phyloP scores from a whole-genome alignment of 331 rosid species.

The Rhamnella rubrinervis region DNA sequence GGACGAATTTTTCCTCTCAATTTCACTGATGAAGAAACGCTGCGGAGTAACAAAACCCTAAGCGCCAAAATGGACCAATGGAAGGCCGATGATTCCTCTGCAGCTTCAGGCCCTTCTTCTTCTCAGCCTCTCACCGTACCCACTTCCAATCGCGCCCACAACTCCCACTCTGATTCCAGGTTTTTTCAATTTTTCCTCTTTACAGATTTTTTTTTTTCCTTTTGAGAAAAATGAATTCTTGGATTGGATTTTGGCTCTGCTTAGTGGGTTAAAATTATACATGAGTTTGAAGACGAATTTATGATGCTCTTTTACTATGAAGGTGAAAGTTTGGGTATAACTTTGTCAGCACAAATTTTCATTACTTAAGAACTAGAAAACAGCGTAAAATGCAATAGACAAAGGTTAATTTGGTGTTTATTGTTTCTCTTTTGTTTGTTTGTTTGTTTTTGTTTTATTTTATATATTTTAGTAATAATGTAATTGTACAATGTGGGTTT shows the following conservation, averaged over 20 bases:
- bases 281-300: not conserved
- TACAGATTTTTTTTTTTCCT: not conserved
- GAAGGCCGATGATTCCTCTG: slow-evolving; percentile 32
- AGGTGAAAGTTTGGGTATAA: no score
- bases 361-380: no score
- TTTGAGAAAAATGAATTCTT: not conserved
- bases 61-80: slow-evolving; percentile 37
- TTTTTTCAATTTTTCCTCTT: not conserved
- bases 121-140: slow-evolving; percentile 21
- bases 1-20: not conserved
- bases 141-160: slow-evolving; percentile 15
- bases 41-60: slow-evolving; percentile 4
- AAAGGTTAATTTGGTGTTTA: no score
- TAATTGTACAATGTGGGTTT: not conserved
- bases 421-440: not conserved
- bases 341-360: no score
- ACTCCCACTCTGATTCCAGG: slow-evolving; percentile 44
- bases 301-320: no score
- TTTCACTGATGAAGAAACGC: not conserved
- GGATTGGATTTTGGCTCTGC: not conserved
- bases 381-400: no score
- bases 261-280: not conserved
- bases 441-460: no score
- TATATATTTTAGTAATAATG: not conserved
- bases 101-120: slow-evolving; percentile 31